Base-by-base conservation (phyloP, 352 stramenopile species). In the Pythium sp. region DNA sequence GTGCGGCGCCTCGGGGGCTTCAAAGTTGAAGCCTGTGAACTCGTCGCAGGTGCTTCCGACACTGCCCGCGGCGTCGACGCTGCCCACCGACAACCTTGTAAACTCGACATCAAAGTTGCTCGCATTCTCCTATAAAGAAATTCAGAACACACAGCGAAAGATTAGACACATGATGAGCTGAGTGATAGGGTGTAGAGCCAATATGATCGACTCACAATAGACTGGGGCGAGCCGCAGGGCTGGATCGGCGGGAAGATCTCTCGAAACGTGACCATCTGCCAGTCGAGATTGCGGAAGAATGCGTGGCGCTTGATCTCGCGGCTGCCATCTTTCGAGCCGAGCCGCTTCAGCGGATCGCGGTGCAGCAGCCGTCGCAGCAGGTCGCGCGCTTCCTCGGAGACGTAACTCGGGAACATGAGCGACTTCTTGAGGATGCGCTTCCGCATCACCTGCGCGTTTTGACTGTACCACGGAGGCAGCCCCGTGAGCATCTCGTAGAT, bases 21-120 rank as follows among this genome's bases (percentile, higher is more conserved):
- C 77, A 63, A 94, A 98, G 30, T 95, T 95, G 68, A 98, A 98
- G 3, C 85, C 89, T 46, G 79, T 80, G 58, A 98, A 97, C 2
- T 93, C 82, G 55, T 95, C 85, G 38, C 68, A 72, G 20, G 74
- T 65, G n/a, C 70, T 73, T 59, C 62, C 66, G 58, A 53, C 65
- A 26, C 22, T 58, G 22, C 64, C 69, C 5, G 69, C 54, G 28
- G 73, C 80, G 55, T 83, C 78, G 59, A 81, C 57, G 38, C 75
- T 80, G 36, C 75, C 76, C 12, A 91, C 65, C 7, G 90, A 81
- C 9, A 86, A 66, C 14, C 72, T 68, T 4, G 90, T 97, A 71
- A 97, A 97, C 65, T 97, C 89, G 30, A 81, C 68, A 58, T 93
- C 78, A 68, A 98, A 96, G 63, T 97, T 97, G 58, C 65, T 82